Evolutionary conservation across 257 asterid species (phyloP), one percentile per base, ranked within the genome.

Genomic region (Fraxinus quadrangulata): DNA sequence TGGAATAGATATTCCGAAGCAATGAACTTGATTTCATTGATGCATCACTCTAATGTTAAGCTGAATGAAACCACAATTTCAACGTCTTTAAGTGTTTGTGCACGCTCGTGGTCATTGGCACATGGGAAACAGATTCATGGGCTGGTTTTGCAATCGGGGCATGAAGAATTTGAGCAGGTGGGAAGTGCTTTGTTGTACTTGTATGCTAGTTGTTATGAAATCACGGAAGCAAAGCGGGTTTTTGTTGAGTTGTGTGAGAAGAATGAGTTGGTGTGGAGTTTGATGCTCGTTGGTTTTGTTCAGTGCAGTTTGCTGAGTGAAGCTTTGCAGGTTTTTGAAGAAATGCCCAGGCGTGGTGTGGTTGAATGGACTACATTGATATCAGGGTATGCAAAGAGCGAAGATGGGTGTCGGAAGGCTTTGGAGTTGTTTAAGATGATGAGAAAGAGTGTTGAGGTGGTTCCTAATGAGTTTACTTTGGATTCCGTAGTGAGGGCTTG

Each of bases 281-380:
- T 87, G 88, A 89, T 94, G 94, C 83, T 94, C 61, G 87, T 81
- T 30, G 91, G 90, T 10, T 92, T 87, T 80, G 97, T 88, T 71
- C 89, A 87, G 76, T 86, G 93, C 51, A 75, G 82, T 74, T 76
- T 88, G 51, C 75, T 89, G 89, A 75, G 66, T 42, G 92, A 92
- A 33, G 98, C 96, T 47, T 75, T 80, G 61, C 36, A 28, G 49
- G 74, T 92, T 56, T 92, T 94, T 23, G 71, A 54, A 31, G 65
- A 76, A 80, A 94, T 91, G 94, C 96, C 97, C 0, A 56, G 23
- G 49, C 92, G 83, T 13, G 83, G 92, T 69, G 94, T 94, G 80
- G 87, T 90, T 75, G 97, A 87, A 21, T 94, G 97, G 98, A 92
- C 97, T 45, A 75, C 90, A 6, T 81, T 92, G 84, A 88, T 94